Percentiles rank a stretch among this genome's conserved stretches.
Conservation (phyloP, 2,329 filamentous ascomycete species). For the Septoria linicola region DNA sequence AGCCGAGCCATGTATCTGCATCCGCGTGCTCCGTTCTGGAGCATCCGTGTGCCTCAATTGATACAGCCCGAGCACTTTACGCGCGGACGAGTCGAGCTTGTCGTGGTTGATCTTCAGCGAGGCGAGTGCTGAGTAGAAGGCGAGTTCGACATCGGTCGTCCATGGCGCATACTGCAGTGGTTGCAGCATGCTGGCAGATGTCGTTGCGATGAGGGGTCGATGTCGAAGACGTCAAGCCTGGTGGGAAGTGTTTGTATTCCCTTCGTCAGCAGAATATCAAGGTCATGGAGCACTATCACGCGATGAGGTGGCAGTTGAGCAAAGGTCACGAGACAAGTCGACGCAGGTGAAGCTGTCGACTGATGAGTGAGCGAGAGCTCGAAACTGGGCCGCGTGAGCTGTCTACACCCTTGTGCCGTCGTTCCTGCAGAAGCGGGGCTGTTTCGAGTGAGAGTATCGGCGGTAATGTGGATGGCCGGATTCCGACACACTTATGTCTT, state of each 20-base stretch:
- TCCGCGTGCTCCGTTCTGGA: constrained; percentile 74
- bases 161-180: constrained; percentile 79
- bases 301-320: not conserved
- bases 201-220: constrained; percentile 1
- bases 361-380: not conserved
- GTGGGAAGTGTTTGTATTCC: not conserved
- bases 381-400: constrained; percentile 1
- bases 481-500: no score
- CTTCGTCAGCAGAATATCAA: not conserved
- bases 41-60: constrained; percentile 72
- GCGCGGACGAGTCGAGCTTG: constrained; percentile 90
- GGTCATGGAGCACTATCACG: constrained; percentile 3
- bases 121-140: constrained; percentile 92
- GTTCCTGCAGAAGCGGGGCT: constrained; percentile 14
- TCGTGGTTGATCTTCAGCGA: constrained; percentile 94
- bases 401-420: constrained; percentile 5
- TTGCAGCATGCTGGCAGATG: constrained; percentile 23
- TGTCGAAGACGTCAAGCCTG: not conserved
- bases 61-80: constrained; percentile 82
- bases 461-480: not conserved
- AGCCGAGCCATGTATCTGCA: constrained; percentile 87
- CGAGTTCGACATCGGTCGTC: constrained; percentile 88
- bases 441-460: not conserved
- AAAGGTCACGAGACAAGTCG: constrained; percentile 6
- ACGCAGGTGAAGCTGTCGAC: constrained; percentile 3